Conservation (phyloP, 495 filamentous ascomycete species). For the Penicillium herquei region DNA sequence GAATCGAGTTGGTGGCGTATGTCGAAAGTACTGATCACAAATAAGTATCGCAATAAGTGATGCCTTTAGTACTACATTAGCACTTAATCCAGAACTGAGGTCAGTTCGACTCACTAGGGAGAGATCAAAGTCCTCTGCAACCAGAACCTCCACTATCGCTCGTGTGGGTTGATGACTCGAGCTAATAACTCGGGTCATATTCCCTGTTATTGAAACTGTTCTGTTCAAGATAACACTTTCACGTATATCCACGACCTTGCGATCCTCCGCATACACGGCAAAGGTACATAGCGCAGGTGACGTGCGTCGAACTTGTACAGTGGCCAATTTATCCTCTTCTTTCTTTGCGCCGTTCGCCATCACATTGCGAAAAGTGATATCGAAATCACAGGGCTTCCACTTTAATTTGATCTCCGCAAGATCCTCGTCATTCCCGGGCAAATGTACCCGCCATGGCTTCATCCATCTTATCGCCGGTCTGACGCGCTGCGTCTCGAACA, state of each 20-base stretch:
- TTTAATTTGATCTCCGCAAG: constrained; percentile 7
- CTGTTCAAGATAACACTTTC: constrained; percentile 18
- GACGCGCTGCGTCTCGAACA: constrained; percentile 12
- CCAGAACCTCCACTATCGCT: constrained; percentile 11
- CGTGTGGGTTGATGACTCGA: background rate
- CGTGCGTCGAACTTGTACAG: constrained; percentile 4
- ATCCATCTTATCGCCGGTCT: background rate
- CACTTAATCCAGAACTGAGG: no score
- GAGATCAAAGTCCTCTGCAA: constrained; percentile 20
- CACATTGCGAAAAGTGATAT: constrained; percentile 15
- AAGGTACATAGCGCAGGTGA: background rate
- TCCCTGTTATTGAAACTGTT: background rate
- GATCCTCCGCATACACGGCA: background rate
- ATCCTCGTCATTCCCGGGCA: constrained; percentile 18
- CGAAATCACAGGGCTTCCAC: background rate
- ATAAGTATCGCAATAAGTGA: constrained; percentile 1
- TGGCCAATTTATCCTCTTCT: constrained; percentile 10
- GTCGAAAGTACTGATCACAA: background rate
- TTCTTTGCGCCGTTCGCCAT: constrained; percentile 4
- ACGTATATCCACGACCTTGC: constrained; percentile 19
- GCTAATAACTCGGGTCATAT: no score
- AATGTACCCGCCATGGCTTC: constrained; percentile 12
- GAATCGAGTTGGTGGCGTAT: background rate
- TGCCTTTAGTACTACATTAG: background rate
- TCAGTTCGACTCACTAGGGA: constrained; percentile 10